Base-by-base conservation (phyloP, 2,329 filamentous ascomycete genomes). In the Eutypa lata region DNA sequence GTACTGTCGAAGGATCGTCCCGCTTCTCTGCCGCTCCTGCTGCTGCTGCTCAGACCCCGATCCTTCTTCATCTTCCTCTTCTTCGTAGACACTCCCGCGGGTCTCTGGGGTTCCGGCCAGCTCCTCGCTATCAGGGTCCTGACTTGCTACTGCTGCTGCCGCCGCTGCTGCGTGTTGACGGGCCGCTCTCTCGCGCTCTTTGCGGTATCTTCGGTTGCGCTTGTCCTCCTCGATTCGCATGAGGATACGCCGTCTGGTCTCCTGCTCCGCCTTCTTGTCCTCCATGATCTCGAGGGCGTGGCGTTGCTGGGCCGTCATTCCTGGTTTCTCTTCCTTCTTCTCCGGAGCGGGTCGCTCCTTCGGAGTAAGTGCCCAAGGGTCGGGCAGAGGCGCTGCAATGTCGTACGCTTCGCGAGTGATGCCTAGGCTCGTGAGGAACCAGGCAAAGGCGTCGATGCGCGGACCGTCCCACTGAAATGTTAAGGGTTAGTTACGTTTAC, bases 201-300 rank as follows among this genome's bases (percentile, higher is more conserved):
- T 10, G 42, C 3, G 22, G 21, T 45, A 28, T 19, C 21, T 45
- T 11, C 53, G 48, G 28, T 53, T 47, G 19, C 26, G 19, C 53
- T 57, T 55, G 47, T 61, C 49, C 3, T 53, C 43, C 26, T 61
- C 59, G 38, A 61, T 61, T 4, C 55, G 53, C 22, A 31, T 40
- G 18, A 59, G 50, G 19, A 52, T 49, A 14, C 19, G 49, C 44
- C 57, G 40, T 22, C 49, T 47, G 22, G 44, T n/a, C 33, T 53
- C 49, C 3, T 53, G 38, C 1, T 53, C 51, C 2, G 47, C 52
- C 35, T 51, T 44, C 51, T 60, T 60, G 31, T 55, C 47, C 48
- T 40, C 31, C 35, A 46, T 45, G 21, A 61, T 16, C 31, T 50
- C 33, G 1, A 47, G 14, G 2, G 42, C 47, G 19, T 58, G 35